A percentile compares a stretch with the other conserved stretches of the same genome.
Evolutionary conservation across 768 basidiomycete genomes (phyloP).

Genomic region (Leucocoprinus sp.): DNA sequence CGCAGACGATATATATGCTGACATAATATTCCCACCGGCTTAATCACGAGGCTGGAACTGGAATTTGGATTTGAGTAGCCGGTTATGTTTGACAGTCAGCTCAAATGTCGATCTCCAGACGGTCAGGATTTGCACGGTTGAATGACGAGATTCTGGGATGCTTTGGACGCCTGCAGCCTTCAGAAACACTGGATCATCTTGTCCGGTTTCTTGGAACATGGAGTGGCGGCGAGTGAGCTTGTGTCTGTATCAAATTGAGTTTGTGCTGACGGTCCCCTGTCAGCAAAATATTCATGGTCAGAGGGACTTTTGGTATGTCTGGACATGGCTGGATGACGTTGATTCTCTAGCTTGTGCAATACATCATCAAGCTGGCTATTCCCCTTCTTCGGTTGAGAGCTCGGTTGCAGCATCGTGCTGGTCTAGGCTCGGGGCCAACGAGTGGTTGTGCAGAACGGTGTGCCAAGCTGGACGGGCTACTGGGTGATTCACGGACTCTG

Average conservation of each 20-base stretch:
- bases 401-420: slow-evolving; percentile 56
- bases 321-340: neutral
- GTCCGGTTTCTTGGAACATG: slow-evolving; percentile 73
- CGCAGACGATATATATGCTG: slow-evolving; percentile 26
- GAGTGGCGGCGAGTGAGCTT: slow-evolving; percentile 79
- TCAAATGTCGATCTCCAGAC: slow-evolving; percentile 51
- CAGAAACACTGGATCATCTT: slow-evolving; percentile 62
- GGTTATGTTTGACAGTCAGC: too few relatives aligned
- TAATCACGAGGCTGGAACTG: slow-evolving; percentile 17
- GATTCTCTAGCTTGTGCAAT: slow-evolving; percentile 55
- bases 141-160: slow-evolving; percentile 59
- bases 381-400: slow-evolving; percentile 64
- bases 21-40: slow-evolving; percentile 36
- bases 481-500: slow-evolving; percentile 64
- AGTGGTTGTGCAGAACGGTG: slow-evolving; percentile 49
- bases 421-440: slow-evolving; percentile 42
- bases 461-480: slow-evolving; percentile 42
- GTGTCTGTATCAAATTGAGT: slow-evolving; percentile 4
- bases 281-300: slow-evolving; percentile 73
- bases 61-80: neutral
- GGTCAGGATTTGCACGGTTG: slow-evolving; percentile 39
- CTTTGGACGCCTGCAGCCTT: slow-evolving; percentile 50
- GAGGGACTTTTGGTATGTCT: neutral
- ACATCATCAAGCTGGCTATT: slow-evolving; percentile 59
- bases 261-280: slow-evolving; percentile 10